phyloP scores from a whole-genome alignment of 2,329 filamentous ascomycete species.

The Pseudocercospora vitis region DNA sequence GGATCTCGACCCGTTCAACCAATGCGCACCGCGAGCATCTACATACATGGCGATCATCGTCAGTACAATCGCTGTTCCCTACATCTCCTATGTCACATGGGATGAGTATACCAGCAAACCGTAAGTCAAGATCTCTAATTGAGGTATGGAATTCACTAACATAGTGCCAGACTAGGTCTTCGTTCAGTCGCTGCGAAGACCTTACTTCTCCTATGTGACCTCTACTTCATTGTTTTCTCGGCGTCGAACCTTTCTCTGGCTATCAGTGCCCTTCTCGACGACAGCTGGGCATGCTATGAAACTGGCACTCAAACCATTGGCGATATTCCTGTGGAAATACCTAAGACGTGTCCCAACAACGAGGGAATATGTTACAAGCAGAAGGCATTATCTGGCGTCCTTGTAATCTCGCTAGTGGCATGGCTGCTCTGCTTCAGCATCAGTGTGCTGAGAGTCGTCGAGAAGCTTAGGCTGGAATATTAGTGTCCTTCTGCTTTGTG shows the following conservation, averaged over 20 bases:
- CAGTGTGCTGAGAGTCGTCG: slow-evolving; percentile 53
- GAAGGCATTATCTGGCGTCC: slow-evolving; percentile 72
- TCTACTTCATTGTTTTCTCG: slow-evolving; percentile 97
- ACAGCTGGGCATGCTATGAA: slow-evolving; percentile 53
- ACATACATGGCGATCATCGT: slow-evolving; percentile 87
- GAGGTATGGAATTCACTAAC: slow-evolving; percentile 15
- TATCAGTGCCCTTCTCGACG: slow-evolving; percentile 74
- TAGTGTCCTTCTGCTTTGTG: slow-evolving; percentile 10
- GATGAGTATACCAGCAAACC: slow-evolving; percentile 97
- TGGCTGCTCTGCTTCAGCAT: slow-evolving; percentile 90
- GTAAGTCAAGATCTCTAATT: slow-evolving; percentile 22
- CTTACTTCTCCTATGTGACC: slow-evolving; percentile 82
- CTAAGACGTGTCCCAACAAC: slow-evolving; percentile 38
- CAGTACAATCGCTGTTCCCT: slow-evolving; percentile 83
- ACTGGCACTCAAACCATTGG: slow-evolving; percentile 19
- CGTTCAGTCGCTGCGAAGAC: slow-evolving; percentile 83
- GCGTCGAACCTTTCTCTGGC: slow-evolving; percentile 88
- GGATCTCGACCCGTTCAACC: slow-evolving; percentile 32
- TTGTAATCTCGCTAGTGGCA: slow-evolving; percentile 78
- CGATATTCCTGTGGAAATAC: slow-evolving; percentile 25
- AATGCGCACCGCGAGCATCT: slow-evolving; percentile 56
- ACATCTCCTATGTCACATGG: slow-evolving; percentile 89
- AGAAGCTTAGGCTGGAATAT: slow-evolving; percentile 35
- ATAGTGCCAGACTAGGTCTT: slow-evolving; percentile 61
- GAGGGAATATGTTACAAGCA: slow-evolving; percentile 60